Percentiles rank a stretch among this genome's conserved stretches.
Conservation (phyloP, 169 alveolate species). For the Eimeria praecox region DNA sequence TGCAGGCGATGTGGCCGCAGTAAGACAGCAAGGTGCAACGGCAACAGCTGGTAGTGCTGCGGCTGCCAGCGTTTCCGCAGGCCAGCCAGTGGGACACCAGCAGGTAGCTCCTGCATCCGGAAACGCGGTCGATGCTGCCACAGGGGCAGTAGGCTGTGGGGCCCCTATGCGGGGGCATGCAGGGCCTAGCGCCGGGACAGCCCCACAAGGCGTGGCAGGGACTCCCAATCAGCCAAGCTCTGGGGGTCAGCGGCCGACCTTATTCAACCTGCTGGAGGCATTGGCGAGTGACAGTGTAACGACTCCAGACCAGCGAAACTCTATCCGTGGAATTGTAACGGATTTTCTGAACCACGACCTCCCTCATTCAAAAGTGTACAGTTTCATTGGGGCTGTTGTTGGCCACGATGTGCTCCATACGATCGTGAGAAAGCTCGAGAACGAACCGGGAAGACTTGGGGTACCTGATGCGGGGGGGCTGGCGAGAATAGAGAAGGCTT, state of each 20-base stretch:
- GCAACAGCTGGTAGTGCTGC: not conserved
- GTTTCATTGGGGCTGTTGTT: constrained; percentile 93
- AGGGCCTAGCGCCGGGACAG: constrained; percentile 29
- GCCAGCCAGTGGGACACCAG: constrained; percentile 46
- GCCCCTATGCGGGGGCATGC: constrained; percentile 41
- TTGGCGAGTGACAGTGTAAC: constrained; percentile 92
- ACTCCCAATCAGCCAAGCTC: constrained; percentile 34
- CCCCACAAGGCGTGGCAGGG: constrained; percentile 48
- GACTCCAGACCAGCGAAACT: constrained; percentile 94
- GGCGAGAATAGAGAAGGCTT: constrained; percentile 91
- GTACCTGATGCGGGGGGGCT: constrained; percentile 93
- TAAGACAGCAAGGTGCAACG: constrained; percentile 1
- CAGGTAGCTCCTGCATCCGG: constrained; percentile 45
- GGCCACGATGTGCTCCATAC: constrained; percentile 93
- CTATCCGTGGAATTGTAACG: constrained; percentile 93
- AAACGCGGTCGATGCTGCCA: not conserved
- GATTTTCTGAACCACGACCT: constrained; percentile 92
- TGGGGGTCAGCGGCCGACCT: constrained; percentile 89
- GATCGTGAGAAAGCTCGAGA: constrained; percentile 90
- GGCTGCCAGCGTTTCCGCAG: constrained; percentile 25
- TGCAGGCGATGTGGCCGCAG: constrained; percentile 40
- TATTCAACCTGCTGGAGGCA: constrained; percentile 91
- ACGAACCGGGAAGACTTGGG: constrained; percentile 90
- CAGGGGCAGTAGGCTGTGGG: constrained; percentile 17
- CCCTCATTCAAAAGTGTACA: constrained; percentile 92